A percentile compares a stretch with the other conserved stretches of the same genome.
phyloP scores from a whole-genome alignment of 1,284 basidiomycete species.

The Prillingera fragicola region DNA sequence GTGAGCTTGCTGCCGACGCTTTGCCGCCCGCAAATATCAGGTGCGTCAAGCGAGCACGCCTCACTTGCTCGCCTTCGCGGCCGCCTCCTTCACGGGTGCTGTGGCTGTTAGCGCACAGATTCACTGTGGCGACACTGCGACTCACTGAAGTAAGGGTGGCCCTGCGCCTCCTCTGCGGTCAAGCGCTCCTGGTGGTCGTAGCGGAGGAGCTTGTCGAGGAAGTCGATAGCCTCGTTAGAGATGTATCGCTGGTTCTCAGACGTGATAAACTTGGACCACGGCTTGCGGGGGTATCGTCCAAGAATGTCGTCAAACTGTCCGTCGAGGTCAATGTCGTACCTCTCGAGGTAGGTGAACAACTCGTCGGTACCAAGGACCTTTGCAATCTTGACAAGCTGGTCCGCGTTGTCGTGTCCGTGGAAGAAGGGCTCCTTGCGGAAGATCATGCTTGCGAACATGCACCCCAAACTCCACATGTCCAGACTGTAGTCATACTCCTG shows the following conservation, averaged over 20 bases:
- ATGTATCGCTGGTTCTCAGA: slow-evolving; percentile 94
- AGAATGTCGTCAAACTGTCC: slow-evolving; percentile 83
- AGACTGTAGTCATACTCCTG: slow-evolving; percentile 94
- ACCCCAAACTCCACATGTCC: slow-evolving; percentile 97
- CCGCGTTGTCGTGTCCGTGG: slow-evolving; percentile 97
- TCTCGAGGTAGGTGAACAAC: slow-evolving; percentile 72
- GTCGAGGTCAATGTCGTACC: slow-evolving; percentile 88
- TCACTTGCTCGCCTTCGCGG: too few species aligned
- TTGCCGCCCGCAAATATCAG: too few species aligned
- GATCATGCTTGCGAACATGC: slow-evolving; percentile 98
- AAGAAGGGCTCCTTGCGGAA: slow-evolving; percentile 99
- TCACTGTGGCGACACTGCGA: too few species aligned
- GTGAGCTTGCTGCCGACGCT: too few species aligned
- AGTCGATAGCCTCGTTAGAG: slow-evolving; percentile 92
- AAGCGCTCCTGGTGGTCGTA: slow-evolving; percentile 93
- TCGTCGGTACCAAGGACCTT: slow-evolving; percentile 96
- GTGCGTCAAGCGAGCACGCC: too few species aligned
- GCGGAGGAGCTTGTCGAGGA: slow-evolving; percentile 86
- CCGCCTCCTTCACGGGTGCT: slow-evolving; percentile 18
- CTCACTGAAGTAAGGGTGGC: slow-evolving; percentile 79
- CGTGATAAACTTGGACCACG: slow-evolving; percentile 87
- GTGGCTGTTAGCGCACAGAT: too few species aligned
- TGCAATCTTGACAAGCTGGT: slow-evolving; percentile 94
- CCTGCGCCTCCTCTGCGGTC: slow-evolving; percentile 84
- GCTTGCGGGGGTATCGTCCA: slow-evolving; percentile 83